Evolutionary conservation across 2,329 filamentous ascomycete genomes (phyloP).

Genomic region (Chalaropsis ovoidea): DNA sequence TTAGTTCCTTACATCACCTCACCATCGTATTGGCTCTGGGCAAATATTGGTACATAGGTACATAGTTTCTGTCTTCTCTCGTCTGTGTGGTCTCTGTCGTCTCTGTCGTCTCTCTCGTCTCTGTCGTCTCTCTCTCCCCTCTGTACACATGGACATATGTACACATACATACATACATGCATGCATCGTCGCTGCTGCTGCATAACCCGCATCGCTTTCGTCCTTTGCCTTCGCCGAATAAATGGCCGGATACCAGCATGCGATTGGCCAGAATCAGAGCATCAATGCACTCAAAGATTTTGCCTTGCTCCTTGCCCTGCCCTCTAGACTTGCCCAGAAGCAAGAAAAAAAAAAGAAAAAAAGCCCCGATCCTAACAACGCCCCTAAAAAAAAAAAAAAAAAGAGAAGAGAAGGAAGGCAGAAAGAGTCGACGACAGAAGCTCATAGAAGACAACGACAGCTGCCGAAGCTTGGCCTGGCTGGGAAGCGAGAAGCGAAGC

Average conservation of each 20-base stretch:
- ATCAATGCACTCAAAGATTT: conserved; percentile 1
- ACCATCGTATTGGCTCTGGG: too few relatives aligned
- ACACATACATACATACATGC: not conserved
- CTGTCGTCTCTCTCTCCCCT: not conserved
- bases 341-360: not conserved
- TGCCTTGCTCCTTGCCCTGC: not conserved
- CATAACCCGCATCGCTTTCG: not conserved
- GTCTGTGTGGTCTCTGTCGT: not conserved
- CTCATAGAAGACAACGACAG: conserved; percentile 5
- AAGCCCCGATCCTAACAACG: not conserved
- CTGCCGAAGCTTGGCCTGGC: too few relatives aligned
- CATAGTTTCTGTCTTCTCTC: too few relatives aligned
- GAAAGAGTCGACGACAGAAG: conserved; percentile 4
- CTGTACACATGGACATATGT: not conserved
- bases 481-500: too few relatives aligned
- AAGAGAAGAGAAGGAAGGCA: not conserved
- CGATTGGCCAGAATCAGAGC: conserved; percentile 8
- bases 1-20: not conserved
- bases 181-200: not conserved
- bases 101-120: not conserved
- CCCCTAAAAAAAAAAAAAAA: not conserved
- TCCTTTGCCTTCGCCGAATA: conserved; percentile 19
- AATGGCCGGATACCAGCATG: conserved; percentile 16
- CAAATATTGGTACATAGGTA: too few relatives aligned
- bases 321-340: not conserved